phyloP scores from a whole-genome alignment of 257 asterid genomes.

The Cynanchum wilfordii region DNA sequence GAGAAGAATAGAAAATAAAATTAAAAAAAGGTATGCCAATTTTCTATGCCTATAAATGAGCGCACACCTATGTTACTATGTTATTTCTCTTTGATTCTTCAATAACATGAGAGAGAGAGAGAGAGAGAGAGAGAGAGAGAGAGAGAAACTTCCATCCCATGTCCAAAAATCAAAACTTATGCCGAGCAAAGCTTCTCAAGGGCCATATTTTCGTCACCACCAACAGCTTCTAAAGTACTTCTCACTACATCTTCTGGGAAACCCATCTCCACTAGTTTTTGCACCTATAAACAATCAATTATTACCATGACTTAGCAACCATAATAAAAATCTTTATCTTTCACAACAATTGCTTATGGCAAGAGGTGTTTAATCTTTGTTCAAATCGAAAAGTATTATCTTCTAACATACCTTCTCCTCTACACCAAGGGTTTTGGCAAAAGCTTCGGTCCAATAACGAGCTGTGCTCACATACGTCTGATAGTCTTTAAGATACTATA shows the following conservation, averaged over 20 bases:
- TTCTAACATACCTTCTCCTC: slow-evolving; percentile 65
- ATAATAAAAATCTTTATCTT: not conserved
- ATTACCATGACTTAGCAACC: not conserved
- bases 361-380: no score
- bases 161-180: slow-evolving; percentile 19
- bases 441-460: slow-evolving; percentile 97
- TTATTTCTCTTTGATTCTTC: not conserved
- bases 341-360: not conserved
- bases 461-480: slow-evolving; percentile 75
- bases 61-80: no score
- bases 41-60: no score
- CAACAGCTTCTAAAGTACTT: slow-evolving; percentile 65
- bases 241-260: slow-evolving; percentile 69
- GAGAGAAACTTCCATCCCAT: not conserved
- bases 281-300: slow-evolving; percentile 50
- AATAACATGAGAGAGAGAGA: not conserved
- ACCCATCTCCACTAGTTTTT: slow-evolving; percentile 95
- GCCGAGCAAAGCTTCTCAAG: slow-evolving; percentile 90
- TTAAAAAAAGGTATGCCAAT: no score
- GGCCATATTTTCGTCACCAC: slow-evolving; percentile 90
- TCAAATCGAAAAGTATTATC: no score
- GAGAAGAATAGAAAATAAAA: no score
- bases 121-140: not conserved
- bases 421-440: slow-evolving; percentile 73
- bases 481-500: slow-evolving; percentile 77